Evolutionary conservation across 2,329 filamentous ascomycete species (phyloP).

Genomic region (Calonectria pauciramosa): DNA sequence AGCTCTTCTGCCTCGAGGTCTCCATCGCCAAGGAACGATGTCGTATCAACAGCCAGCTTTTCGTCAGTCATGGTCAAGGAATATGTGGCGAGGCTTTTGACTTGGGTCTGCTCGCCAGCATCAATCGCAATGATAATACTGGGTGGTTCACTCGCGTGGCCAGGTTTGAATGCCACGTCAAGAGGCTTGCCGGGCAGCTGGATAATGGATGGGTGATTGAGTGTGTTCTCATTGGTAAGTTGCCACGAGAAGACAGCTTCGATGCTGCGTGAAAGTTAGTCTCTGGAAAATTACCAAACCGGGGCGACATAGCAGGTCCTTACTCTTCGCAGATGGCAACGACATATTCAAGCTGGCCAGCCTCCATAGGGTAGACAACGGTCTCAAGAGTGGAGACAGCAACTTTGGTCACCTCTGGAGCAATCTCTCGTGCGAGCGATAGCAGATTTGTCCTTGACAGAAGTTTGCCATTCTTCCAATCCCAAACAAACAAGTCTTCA

Average conservation of each 20-base stretch:
- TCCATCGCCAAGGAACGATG: slow-evolving; percentile 43
- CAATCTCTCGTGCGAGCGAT: slow-evolving; percentile 54
- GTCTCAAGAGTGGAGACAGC: slow-evolving; percentile 62
- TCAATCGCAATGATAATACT: slow-evolving; percentile 59
- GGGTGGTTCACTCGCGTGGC: slow-evolving; percentile 36
- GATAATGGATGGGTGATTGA: slow-evolving; percentile 64
- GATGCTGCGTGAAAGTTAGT: slow-evolving; percentile 54
- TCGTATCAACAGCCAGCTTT: slow-evolving; percentile 48
- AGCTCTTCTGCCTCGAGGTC: slow-evolving; percentile 47
- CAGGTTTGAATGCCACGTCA: slow-evolving; percentile 57
- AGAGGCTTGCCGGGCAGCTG: slow-evolving; percentile 76
- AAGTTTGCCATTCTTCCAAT: slow-evolving; percentile 75
- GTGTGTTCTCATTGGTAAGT: slow-evolving; percentile 61
- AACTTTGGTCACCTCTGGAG: slow-evolving; percentile 55
- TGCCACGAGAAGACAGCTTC: slow-evolving; percentile 77
- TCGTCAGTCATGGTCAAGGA: slow-evolving; percentile 49
- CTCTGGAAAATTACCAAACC: neutral
- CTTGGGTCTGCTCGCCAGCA: slow-evolving; percentile 43
- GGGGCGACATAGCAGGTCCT: slow-evolving; percentile 36
- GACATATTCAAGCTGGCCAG: slow-evolving; percentile 52
- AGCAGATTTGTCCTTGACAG: slow-evolving; percentile 69
- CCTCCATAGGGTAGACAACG: slow-evolving; percentile 48
- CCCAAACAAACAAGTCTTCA: slow-evolving; percentile 82
- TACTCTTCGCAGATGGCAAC: slow-evolving; percentile 72
- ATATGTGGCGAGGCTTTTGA: slow-evolving; percentile 49